Evolutionary conservation across 75 land plant species (phyloP), one percentile per base, ranked within the genome.

Genomic region (Cupressus sempervirens): DNA sequence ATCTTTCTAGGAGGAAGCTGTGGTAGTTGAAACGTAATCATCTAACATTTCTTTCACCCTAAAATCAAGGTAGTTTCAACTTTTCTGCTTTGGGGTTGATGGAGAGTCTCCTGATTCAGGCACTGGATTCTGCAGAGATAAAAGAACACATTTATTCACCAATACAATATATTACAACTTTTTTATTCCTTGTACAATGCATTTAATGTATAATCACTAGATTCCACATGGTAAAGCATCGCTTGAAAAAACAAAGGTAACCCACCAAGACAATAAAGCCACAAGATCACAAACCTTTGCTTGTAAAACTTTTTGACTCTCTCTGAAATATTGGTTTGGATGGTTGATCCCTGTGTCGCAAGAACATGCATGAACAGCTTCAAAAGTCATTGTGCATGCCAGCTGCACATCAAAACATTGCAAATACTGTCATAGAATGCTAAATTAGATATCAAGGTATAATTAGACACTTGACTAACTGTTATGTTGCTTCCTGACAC

Each of bases 361-460:
- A 23, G 98, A 86, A 77, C 92, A 74, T 35, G 88, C 91, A 86
- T 96, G 98, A 32, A 92, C 87, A 82, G 95, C 92, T 88, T 97
- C 96, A 87, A 97, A 97, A 3, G 94, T 91, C 81, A 94, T 87
- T 76, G 99, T 92, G 88, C 99, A 97, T 10, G 99, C 99, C 82
- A 97, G 82, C 99, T 96, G 93, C 84, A 38, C 6, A 45, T 34
- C 40, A 50, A 26, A 8, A 76, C 79, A 38, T 2, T n/a, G 45
- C 45, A 45, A 43, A 45, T n/a, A 40, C 9, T n/a, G 23, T 12
- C 29, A 45, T 29, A 79, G 9, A 79, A 26, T 10, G 26, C 23
- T 79, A 12, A 79, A n/a, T 26, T 26, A n/a, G 46, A 79, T n/a
- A 79, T 76, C 41, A n/a, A 79, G n/a, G 26, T 12, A 12, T 3